These are phyloP conservation scores for Saposhnikovia divaricata DNA, from an alignment of 129 eudicot genomes.

Conservation along the genomic window DNA sequence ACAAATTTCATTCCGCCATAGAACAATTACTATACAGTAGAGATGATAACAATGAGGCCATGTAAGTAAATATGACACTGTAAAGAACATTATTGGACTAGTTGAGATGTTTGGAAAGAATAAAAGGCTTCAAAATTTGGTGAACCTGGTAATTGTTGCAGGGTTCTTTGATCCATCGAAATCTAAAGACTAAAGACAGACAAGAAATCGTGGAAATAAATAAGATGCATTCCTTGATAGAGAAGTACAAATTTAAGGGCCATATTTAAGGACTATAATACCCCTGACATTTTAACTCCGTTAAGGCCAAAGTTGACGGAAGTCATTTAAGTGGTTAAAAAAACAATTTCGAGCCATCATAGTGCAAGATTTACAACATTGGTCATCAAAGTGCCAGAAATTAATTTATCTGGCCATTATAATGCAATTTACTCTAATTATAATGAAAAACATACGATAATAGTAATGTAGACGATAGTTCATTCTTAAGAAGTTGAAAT, in stretches of 20 bases:
- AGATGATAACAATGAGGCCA: slow-evolving; percentile 55
- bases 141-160: slow-evolving; percentile 78
- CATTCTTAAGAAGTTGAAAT: no score
- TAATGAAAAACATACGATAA: no score
- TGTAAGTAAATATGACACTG: slow-evolving; percentile 62
- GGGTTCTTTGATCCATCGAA: slow-evolving; percentile 80
- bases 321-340: no score
- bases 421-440: no score
- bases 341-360: no score
- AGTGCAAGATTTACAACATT: no score
- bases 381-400: no score
- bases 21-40: slow-evolving; percentile 60
- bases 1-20: slow-evolving; percentile 60
- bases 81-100: slow-evolving; percentile 79
- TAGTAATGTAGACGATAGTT: no score
- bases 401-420: no score
- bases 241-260: slow-evolving; percentile 63
- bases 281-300: no score
- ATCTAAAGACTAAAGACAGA: slow-evolving; percentile 75
- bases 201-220: slow-evolving; percentile 85
- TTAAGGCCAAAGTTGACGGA: no score
- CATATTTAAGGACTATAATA: no score
- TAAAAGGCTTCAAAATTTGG: slow-evolving; percentile 53
- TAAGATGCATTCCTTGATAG: slow-evolving; percentile 65
- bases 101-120: slow-evolving; percentile 79